Conservation (phyloP, 2,329 filamentous ascomycete species). For the Ciborinia camelliae region DNA sequence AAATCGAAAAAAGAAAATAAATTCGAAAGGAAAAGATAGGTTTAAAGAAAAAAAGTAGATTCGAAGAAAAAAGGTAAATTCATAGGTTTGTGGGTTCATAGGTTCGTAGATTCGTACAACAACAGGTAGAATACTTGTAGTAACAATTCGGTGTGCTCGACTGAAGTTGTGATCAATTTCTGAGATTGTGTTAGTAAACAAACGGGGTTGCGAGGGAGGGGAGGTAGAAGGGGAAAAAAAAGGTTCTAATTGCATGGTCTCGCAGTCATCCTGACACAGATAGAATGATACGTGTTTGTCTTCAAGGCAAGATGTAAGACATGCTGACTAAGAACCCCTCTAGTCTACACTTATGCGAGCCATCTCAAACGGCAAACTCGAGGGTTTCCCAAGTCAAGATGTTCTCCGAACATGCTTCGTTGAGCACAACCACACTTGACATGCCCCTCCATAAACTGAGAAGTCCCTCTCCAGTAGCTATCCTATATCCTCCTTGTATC, state of each 20-base stretch:
- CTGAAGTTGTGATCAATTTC: slow-evolving; percentile 99
- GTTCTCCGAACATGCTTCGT: slow-evolving; percentile 95
- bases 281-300: too few species aligned
- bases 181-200: slow-evolving; percentile 39
- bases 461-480: slow-evolving; percentile 84
- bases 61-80: too few species aligned
- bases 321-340: too few species aligned
- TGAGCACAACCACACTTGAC: slow-evolving; percentile 90
- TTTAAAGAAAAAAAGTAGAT: too few species aligned
- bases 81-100: too few species aligned
- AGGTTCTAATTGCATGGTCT: too few species aligned
- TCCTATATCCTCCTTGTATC: slow-evolving; percentile 87
- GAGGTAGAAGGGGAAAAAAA: too few species aligned
- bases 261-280: too few species aligned
- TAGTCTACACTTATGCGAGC: slow-evolving; percentile 99
- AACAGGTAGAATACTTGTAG: slow-evolving; percentile 84
- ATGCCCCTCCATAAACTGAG: slow-evolving; percentile 93
- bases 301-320: too few species aligned
- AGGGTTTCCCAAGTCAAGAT: slow-evolving; percentile 92
- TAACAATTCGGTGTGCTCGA: slow-evolving; percentile 93
- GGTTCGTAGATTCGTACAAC: too few species aligned
- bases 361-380: slow-evolving; percentile 92
- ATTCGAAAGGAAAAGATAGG: too few species aligned
- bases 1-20: too few species aligned
- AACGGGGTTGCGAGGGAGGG: neutral